Evolutionary conservation across 768 basidiomycete species (phyloP).

Genomic region (Porphyrellus cyaneotinctus): DNA sequence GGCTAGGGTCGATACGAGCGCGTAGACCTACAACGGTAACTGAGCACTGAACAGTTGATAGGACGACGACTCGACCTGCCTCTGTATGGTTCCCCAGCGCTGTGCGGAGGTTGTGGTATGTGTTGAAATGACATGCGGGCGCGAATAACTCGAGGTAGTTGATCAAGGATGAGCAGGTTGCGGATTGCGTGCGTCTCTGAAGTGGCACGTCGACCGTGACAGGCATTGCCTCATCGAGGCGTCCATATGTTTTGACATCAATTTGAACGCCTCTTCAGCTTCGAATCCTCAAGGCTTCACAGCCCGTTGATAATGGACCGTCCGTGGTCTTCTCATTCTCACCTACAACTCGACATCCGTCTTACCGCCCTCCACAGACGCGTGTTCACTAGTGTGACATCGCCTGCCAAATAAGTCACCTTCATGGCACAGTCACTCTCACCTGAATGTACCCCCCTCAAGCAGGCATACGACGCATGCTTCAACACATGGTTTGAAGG

Average conservation of each 20-base stretch:
- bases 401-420: too few species aligned
- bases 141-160: neutral
- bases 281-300: too few species aligned
- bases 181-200: neutral
- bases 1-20: slow-evolving; percentile 77
- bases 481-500: slow-evolving; percentile 99
- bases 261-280: too few species aligned
- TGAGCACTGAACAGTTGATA: slow-evolving; percentile 1
- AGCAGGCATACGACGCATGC: slow-evolving; percentile 87
- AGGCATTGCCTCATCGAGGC: slow-evolving; percentile 13
- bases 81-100: slow-evolving; percentile 48
- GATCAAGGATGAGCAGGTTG: slow-evolving; percentile 3
- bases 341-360: too few species aligned
- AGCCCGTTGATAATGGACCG: neutral
- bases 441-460: slow-evolving; percentile 83
- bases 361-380: too few species aligned
- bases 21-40: slow-evolving; percentile 53
- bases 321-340: neutral
- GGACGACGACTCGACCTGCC: slow-evolving; percentile 22
- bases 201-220: neutral
- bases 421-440: slow-evolving; percentile 82
- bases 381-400: too few species aligned
- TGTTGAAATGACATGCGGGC: slow-evolving; percentile 24
- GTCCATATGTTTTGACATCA: too few species aligned
- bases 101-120: slow-evolving; percentile 60